A percentile compares a stretch with the other conserved stretches of the same genome.
Evolutionary conservation across 371 early-diverging fungal genomes (phyloP).

Genomic region (Actinomucor elegans): DNA sequence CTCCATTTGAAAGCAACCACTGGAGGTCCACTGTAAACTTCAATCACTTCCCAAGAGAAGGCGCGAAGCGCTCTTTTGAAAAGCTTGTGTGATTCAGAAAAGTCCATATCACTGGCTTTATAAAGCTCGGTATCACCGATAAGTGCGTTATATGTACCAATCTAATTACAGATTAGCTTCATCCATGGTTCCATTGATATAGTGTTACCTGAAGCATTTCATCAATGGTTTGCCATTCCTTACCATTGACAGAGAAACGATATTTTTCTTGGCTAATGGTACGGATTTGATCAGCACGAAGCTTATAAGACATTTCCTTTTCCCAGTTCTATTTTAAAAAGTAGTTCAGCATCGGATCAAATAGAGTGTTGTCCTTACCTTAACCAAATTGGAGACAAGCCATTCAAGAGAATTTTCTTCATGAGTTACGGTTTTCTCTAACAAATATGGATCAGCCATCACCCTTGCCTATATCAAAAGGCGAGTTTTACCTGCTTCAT

Average conservation of each 20-base stretch:
- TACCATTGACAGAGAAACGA: conserved; percentile 47
- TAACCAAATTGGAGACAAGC: conserved; percentile 51
- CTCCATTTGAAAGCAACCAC: conserved; percentile 55
- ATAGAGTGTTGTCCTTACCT: conserved; percentile 18
- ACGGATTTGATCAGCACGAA: conserved; percentile 46
- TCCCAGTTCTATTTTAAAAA: conserved; percentile 63
- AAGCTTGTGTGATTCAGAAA: conserved; percentile 48
- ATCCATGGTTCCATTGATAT: not conserved
- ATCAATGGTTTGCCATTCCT: conserved; percentile 35
- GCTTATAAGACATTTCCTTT: conserved; percentile 55
- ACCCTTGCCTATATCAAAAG: too few relatives aligned
- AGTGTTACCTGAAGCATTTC: conserved; percentile 45
- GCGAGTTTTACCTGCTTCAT: conserved; percentile 36
- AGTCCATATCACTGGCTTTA: conserved; percentile 51
- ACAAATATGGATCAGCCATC: not conserved
- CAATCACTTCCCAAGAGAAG: conserved; percentile 50
- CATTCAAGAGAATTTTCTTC: conserved; percentile 42
- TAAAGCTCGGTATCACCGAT: conserved; percentile 54
- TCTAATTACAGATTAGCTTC: conserved; percentile 9
- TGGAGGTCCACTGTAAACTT: conserved; percentile 51
- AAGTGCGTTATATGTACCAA: conserved; percentile 55
- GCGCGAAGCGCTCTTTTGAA: conserved; percentile 50
- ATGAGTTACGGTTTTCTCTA: conserved; percentile 39
- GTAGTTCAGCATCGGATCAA: too few relatives aligned
- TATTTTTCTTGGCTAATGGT: conserved; percentile 46